phyloP scores from a whole-genome alignment of 768 basidiomycete genomes.

The Cytidiella melzeri region DNA sequence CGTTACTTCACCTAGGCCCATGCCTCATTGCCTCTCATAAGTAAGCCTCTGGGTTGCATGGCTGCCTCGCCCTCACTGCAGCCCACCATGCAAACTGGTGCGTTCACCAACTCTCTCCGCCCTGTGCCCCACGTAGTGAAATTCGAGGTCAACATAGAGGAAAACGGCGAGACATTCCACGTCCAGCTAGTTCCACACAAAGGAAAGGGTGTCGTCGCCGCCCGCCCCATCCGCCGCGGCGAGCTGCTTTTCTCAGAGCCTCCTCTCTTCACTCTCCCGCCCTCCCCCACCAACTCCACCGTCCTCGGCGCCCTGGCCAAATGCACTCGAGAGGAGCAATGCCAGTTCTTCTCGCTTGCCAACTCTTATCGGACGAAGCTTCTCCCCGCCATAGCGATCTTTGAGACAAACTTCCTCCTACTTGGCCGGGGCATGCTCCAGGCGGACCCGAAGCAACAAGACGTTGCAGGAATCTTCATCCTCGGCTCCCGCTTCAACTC shows the following conservation, averaged over 20 bases:
- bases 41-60: no score
- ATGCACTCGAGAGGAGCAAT: conserved; percentile 22
- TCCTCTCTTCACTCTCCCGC: conserved; percentile 22
- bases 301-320: conserved; percentile 17
- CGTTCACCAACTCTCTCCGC: conserved; percentile 7
- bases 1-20: neutral
- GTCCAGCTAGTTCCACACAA: conserved; percentile 16
- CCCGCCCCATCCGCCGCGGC: conserved; percentile 20
- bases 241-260: conserved; percentile 21
- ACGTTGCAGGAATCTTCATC: conserved; percentile 23
- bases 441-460: conserved; percentile 2
- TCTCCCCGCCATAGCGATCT: conserved; percentile 23
- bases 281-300: conserved; percentile 18
- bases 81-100: conserved; percentile 5
- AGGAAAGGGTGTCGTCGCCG: conserved; percentile 24
- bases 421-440: conserved; percentile 1
- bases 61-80: neutral
- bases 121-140: conserved; percentile 7
- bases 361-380: conserved; percentile 19
- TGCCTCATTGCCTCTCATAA: conserved; percentile 5
- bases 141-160: conserved; percentile 13
- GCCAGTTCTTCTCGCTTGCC: conserved; percentile 21
- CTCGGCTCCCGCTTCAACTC: conserved; percentile 24
- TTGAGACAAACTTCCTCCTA: conserved; percentile 26
- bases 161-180: conserved; percentile 10